Evolutionary conservation across 352 stramenopile species (phyloP).

Genomic region (Blastocystis sp.): DNA sequence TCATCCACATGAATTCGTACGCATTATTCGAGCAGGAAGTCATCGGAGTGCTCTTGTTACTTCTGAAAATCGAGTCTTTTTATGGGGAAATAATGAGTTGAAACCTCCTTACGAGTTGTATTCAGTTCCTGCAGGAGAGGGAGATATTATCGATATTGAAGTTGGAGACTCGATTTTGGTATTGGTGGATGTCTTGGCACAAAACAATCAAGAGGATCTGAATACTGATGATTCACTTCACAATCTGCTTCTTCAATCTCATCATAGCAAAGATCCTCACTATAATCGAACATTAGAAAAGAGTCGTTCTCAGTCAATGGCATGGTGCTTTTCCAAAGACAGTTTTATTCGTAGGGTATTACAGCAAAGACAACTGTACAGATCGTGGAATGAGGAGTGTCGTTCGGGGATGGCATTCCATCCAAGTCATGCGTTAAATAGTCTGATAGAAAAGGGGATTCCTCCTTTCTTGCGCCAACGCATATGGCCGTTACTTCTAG

Average conservation of each 20-base stretch:
- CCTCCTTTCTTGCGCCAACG: background rate
- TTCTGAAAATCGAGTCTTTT: background rate
- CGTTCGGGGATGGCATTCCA: background rate
- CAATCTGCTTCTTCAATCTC: background rate
- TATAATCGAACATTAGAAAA: background rate
- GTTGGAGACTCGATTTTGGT: background rate
- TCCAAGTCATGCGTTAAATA: background rate
- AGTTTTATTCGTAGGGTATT: background rate
- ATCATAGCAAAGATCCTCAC: background rate
- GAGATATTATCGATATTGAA: background rate
- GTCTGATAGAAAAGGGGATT: conserved; percentile 43
- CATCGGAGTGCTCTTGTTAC: background rate
- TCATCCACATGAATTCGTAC: background rate
- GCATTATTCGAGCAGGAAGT: background rate
- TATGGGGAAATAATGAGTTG: background rate
- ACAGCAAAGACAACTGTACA: background rate
- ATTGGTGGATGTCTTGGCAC: background rate
- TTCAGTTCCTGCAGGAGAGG: background rate
- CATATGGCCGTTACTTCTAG: conserved; percentile 36
- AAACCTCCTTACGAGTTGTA: background rate
- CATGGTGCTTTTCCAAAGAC: background rate
- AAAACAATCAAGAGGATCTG: background rate
- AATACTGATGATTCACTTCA: background rate
- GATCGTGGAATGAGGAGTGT: background rate
- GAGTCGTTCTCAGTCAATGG: background rate